These are phyloP conservation scores for Aspergillus texensis DNA, from an alignment of 2,329 filamentous ascomycete genomes.

Conservation along the genomic window DNA sequence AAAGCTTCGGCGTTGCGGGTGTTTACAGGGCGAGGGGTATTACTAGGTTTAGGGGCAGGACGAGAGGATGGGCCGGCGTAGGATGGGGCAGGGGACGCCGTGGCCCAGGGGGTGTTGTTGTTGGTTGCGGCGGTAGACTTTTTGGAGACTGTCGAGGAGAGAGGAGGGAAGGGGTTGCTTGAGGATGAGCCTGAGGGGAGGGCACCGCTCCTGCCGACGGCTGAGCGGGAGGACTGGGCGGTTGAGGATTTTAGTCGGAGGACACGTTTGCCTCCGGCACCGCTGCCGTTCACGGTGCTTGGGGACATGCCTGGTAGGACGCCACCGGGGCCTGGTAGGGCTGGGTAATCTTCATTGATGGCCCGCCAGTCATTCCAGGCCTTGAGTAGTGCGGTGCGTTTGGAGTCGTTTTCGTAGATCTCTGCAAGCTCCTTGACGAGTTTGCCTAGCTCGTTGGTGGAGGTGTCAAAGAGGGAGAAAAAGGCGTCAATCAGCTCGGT, in stretches of 20 bases:
- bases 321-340: slow-evolving; percentile 74
- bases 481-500: slow-evolving; percentile 82
- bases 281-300: slow-evolving; percentile 52
- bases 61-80: slow-evolving; percentile 32
- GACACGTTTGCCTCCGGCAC: slow-evolving; percentile 64
- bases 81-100: slow-evolving; percentile 23
- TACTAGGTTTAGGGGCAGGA: slow-evolving; percentile 18
- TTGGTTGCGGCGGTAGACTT: slow-evolving; percentile 16
- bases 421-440: slow-evolving; percentile 90
- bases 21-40: slow-evolving; percentile 28
- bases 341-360: slow-evolving; percentile 94
- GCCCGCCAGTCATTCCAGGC: slow-evolving; percentile 96
- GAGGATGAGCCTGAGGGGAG: slow-evolving; percentile 41
- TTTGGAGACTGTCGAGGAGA: slow-evolving; percentile 33
- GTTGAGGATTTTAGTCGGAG: slow-evolving; percentile 71
- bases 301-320: slow-evolving; percentile 60
- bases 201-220: slow-evolving; percentile 61
- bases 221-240: slow-evolving; percentile 65
- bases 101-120: slow-evolving; percentile 25
- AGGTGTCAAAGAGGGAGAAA: slow-evolving; percentile 82
- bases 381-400: slow-evolving; percentile 72
- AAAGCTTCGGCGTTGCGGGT: slow-evolving; percentile 63
- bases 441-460: slow-evolving; percentile 79
- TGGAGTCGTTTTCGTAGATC: slow-evolving; percentile 80
- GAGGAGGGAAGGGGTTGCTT: slow-evolving; percentile 50